Evolutionary conservation across 257 asterid genomes (phyloP).

Genomic region (Solanum clarkiae): DNA sequence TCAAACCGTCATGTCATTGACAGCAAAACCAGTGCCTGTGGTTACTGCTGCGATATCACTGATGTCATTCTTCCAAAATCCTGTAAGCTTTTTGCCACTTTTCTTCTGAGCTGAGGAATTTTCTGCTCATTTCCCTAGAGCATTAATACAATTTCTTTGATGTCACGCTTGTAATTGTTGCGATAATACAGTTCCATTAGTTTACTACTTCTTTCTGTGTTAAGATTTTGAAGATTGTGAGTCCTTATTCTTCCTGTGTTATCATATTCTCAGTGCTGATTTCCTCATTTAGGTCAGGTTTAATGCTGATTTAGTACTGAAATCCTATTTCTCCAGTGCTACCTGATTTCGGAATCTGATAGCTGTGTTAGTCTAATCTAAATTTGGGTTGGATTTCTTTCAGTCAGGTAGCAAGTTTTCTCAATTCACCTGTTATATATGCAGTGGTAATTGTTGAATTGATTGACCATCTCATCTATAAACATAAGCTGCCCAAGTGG

Average conservation of each 20-base stretch:
- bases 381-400: background rate
- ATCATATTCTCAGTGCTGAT: background rate
- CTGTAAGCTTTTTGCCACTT: slow-evolving; percentile 23
- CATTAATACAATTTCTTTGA: background rate
- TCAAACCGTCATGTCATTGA: slow-evolving; percentile 57
- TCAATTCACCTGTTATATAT: background rate
- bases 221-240: background rate
- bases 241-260: background rate
- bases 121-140: background rate
- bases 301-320: background rate
- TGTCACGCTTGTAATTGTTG: background rate
- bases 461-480: background rate
- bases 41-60: slow-evolving; percentile 62
- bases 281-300: background rate
- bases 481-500: background rate
- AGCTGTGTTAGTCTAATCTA: background rate
- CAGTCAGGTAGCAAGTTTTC: background rate
- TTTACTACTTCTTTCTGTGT: background rate
- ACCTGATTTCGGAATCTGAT: background rate
- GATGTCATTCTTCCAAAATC: slow-evolving; percentile 52
- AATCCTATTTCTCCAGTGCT: background rate
- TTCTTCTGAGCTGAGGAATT: background rate
- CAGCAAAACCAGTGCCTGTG: slow-evolving; percentile 66
- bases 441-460: background rate
- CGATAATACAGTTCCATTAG: background rate